Evolutionary conservation across 2,329 filamentous ascomycete genomes (phyloP).

Genomic region (Phyllosticta citriasiana): DNA sequence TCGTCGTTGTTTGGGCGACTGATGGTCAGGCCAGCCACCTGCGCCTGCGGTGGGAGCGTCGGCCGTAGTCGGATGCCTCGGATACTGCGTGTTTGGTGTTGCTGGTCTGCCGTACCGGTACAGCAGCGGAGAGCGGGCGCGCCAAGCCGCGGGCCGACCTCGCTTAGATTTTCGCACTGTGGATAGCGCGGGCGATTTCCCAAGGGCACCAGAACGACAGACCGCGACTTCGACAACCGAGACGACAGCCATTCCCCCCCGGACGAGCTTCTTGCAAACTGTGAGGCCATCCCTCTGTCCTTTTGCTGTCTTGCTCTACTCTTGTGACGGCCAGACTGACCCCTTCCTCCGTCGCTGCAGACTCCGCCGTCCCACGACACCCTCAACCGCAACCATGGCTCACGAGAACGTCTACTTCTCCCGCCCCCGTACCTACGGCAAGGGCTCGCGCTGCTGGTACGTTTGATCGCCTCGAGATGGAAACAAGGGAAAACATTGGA

Average conservation of each 20-base stretch:
- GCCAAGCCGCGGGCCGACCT: constrained; percentile 10
- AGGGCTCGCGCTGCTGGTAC: constrained; percentile 90
- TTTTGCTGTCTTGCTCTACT: not conserved
- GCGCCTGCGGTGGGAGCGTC: not conserved
- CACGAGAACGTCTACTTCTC: constrained; percentile 99
- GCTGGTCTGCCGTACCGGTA: not conserved
- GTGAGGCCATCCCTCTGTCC: constrained; percentile 2
- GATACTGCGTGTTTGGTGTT: not conserved
- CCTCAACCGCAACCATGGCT: constrained; percentile 54
- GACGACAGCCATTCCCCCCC: constrained; percentile 6
- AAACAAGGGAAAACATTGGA: not conserved
- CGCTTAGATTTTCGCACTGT: constrained; percentile 12
- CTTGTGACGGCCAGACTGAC: not conserved
- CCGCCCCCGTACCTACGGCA: constrained; percentile 93
- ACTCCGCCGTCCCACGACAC: constrained; percentile 11
- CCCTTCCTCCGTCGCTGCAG: not conserved
- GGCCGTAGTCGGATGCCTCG: not conserved
- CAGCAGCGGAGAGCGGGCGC: not conserved
- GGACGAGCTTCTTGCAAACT: constrained; percentile 8
- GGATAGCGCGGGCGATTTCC: constrained; percentile 7
- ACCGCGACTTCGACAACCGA: constrained; percentile 8
- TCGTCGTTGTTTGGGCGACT: not conserved
- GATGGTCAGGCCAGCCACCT: not conserved
- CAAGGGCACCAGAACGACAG: not conserved
- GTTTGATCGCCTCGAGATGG: constrained; percentile 27